Base-by-base conservation (phyloP, 1,284 basidiomycete species). In the Trametes sp. region DNA sequence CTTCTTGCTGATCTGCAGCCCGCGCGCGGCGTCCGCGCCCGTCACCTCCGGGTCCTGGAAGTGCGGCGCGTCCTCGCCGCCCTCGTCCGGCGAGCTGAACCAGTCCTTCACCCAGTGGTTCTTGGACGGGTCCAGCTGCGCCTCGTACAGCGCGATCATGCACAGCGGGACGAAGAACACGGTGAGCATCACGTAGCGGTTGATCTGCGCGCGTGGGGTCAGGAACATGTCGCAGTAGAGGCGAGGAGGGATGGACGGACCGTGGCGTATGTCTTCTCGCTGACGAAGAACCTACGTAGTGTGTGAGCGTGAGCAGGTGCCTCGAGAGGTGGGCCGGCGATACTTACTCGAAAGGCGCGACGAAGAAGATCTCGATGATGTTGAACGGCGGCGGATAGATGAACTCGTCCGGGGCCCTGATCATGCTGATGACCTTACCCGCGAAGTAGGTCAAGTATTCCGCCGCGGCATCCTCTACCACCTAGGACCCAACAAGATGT, bases 401-500 rank as follows among this genome's bases (percentile, higher is more conserved):
- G 70, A 81, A 89, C 24, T 85, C 85, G 73, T 92, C 90, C 1
- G 96, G 96, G 0, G 96, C 95, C 54, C 95, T 84, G 69, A 92
- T 90, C 91, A 89, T 90, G 13, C 83, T 82, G 48, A 95, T 78
- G 1, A 94, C 92, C 79, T 96, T 96, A 67, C 84, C 83, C 2
- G 94, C 93, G 73, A 95, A 97, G 81, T 95, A 97, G 7, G 93
- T 86, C 59, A 98, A 81, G 72, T 92, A 95, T 75, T 95, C 88
- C n/a, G 88, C 86, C 68, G 87, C 84, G 2, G 88, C 87, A 62
- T 90, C 87, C 58, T 82, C 83, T 2, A 88, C 79, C 9, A 88
- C 81, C 82, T 88, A 53, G 31, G 11, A 14, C 2, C 3, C 2
- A 23, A 16, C 0, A 26, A 24, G 13, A 2, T 35, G 1, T 9